Conservation (phyloP, 2,329 filamentous ascomycete species). For the Passalora sequoiae region DNA sequence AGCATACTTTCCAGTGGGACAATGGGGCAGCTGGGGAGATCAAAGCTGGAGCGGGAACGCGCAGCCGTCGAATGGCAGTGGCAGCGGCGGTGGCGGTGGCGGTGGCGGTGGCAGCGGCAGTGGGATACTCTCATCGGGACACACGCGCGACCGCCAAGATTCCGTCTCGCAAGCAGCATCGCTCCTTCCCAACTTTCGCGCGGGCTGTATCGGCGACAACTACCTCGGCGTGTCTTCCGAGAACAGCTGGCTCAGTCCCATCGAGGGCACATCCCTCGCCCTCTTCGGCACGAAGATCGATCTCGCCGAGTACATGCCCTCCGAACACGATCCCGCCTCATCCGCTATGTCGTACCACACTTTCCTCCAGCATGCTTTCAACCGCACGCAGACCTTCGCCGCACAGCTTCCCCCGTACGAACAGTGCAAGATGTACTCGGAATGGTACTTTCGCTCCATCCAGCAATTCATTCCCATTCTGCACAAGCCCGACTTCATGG, state of each 20-base stretch:
- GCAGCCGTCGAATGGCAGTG: neutral
- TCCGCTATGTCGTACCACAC: slow-evolving; percentile 63
- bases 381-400: slow-evolving; percentile 51
- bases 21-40: slow-evolving; percentile 11
- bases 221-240: slow-evolving; percentile 62
- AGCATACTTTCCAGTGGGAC: slow-evolving; percentile 6
- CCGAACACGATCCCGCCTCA: slow-evolving; percentile 59
- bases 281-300: slow-evolving; percentile 77
- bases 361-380: slow-evolving; percentile 61
- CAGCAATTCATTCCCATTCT: slow-evolving; percentile 69
- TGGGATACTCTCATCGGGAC: neutral
- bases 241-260: slow-evolving; percentile 62
- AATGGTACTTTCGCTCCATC: slow-evolving; percentile 70
- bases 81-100: neutral
- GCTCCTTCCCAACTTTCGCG: slow-evolving; percentile 43
- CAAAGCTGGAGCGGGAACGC: slow-evolving; percentile 5
- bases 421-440: slow-evolving; percentile 63
- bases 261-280: slow-evolving; percentile 70
- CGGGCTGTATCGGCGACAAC: slow-evolving; percentile 52
- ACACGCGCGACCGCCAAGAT: neutral
- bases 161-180: slow-evolving; percentile 10
- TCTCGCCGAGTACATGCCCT: slow-evolving; percentile 64
- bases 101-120: neutral
- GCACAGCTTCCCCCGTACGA: slow-evolving; percentile 59
- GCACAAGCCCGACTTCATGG: slow-evolving; percentile 69